These are phyloP conservation scores for Furcasterigmium furcatum DNA, from an alignment of 2,329 filamentous ascomycete genomes.

Conservation along the genomic window DNA sequence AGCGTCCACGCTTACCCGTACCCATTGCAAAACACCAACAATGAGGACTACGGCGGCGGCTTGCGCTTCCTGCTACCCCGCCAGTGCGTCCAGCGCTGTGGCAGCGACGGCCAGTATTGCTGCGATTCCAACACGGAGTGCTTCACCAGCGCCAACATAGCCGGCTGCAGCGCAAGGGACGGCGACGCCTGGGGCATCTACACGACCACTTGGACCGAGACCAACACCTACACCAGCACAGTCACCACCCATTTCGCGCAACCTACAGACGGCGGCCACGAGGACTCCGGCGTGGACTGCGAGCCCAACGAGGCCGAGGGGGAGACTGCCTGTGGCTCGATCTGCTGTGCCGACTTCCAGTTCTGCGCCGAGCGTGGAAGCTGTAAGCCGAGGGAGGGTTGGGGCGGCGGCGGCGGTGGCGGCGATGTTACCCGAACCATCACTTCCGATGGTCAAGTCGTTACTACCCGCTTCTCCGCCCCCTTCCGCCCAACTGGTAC, in stretches of 20 bases:
- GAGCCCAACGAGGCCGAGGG: constrained; percentile 43
- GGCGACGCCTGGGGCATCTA: constrained; percentile 30
- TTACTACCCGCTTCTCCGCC: constrained; percentile 53
- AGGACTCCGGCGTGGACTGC: constrained; percentile 37
- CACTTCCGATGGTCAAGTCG: constrained; percentile 39
- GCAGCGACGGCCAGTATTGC: constrained; percentile 52
- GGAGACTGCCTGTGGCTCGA: constrained; percentile 61
- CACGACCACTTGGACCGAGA: constrained; percentile 60
- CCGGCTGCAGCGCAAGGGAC: constrained; percentile 40
- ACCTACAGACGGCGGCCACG: constrained; percentile 23
- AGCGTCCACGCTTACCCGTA: constrained; percentile 40
- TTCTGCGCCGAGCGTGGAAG: constrained; percentile 60
- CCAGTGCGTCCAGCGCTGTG: constrained; percentile 51
- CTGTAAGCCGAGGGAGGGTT: constrained; percentile 45
- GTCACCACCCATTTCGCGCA: constrained; percentile 44
- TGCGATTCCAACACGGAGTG: constrained; percentile 47
- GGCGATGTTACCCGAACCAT: constrained; percentile 35
- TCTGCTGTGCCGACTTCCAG: constrained; percentile 69
- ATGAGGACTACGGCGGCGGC: constrained; percentile 44
- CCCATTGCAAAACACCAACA: constrained; percentile 31
- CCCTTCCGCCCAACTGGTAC: constrained; percentile 52
- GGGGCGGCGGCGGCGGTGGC: constrained; percentile 19
- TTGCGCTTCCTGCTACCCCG: constrained; percentile 48
- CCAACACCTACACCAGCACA: constrained; percentile 57
- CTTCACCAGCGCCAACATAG: constrained; percentile 46